These are phyloP conservation scores for Fusarium verticillioides DNA, from an alignment of 2,329 filamentous ascomycete species.

Conservation along the genomic window DNA sequence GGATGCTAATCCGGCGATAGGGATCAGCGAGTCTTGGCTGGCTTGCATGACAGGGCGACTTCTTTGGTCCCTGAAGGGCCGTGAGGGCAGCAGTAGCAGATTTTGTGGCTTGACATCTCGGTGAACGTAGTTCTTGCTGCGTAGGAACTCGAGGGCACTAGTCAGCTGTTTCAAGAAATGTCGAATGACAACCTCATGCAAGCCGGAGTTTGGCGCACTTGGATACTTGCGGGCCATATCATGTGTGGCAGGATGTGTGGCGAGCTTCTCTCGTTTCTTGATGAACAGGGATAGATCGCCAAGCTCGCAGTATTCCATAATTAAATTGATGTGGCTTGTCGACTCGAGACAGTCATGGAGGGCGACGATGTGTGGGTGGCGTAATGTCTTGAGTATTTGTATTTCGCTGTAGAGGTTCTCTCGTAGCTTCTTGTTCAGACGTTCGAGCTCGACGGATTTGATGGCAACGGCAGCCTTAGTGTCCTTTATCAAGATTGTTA, in stretches of 20 bases:
- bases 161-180: constrained; percentile 96
- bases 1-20: constrained; percentile 81
- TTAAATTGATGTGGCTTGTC: constrained; percentile 87
- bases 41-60: constrained; percentile 74
- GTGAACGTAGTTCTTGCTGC: constrained; percentile 88
- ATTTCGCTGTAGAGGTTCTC: constrained; percentile 97
- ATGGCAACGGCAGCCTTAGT: constrained; percentile 88
- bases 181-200: constrained; percentile 95
- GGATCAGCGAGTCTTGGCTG: constrained; percentile 83
- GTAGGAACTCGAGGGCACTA: constrained; percentile 90
- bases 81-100: constrained; percentile 85
- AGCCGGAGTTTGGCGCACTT: constrained; percentile 81
- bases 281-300: constrained; percentile 96
- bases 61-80: constrained; percentile 71
- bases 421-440: constrained; percentile 94
- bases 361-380: constrained; percentile 96
- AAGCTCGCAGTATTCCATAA: constrained; percentile 98
- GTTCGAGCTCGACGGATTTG: constrained; percentile 92
- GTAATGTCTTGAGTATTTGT: constrained; percentile 90
- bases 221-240: constrained; percentile 96
- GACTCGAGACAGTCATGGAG: constrained; percentile 95
- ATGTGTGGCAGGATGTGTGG: constrained; percentile 81
- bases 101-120: constrained; percentile 99
- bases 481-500: constrained; percentile 62
- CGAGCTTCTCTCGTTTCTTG: constrained; percentile 87